A percentile compares a stretch with the other conserved stretches of the same genome.
These are phyloP conservation scores for Gremmenia infestans DNA, from an alignment of 2,329 filamentous ascomycete genomes.

Conservation along the genomic window DNA sequence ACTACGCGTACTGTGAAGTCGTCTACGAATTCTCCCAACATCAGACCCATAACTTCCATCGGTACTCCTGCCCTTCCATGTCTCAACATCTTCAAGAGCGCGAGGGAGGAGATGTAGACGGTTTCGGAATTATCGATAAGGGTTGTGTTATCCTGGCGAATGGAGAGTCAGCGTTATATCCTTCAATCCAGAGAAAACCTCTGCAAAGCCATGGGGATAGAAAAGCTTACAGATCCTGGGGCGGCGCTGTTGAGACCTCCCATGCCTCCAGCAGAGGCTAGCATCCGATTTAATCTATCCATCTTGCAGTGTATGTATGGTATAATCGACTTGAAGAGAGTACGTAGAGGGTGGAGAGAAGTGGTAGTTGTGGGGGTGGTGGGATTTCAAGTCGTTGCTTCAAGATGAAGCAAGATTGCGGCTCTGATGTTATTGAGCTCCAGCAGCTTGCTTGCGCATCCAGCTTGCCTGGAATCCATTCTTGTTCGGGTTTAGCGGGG, in stretches of 20 bases:
- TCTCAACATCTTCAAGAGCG: conserved; percentile 95
- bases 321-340: not conserved
- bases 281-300: conserved; percentile 89
- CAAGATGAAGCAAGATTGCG: conserved; percentile 1
- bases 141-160: conserved; percentile 71
- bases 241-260: conserved; percentile 50
- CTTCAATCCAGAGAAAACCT: not conserved
- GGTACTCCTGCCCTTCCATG: conserved; percentile 96
- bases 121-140: conserved; percentile 99
- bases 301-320: conserved; percentile 42
- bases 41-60: conserved; percentile 99
- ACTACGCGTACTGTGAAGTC: conserved; percentile 98
- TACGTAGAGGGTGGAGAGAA: not conserved
- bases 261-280: conserved; percentile 70
- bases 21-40: conserved; percentile 98
- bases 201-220: no score
- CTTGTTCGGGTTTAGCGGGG: no score
- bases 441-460: not conserved
- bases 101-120: conserved; percentile 97
- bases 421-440: conserved; percentile 2
- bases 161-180: conserved; percentile 9
- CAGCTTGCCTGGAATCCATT: not conserved
- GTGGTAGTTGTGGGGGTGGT: not conserved
- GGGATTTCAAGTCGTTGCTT: conserved; percentile 11
- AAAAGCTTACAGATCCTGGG: conserved; percentile 53